These are phyloP conservation scores for Penicillium desertorum DNA, from an alignment of 495 filamentous ascomycete species.

Conservation along the genomic window DNA sequence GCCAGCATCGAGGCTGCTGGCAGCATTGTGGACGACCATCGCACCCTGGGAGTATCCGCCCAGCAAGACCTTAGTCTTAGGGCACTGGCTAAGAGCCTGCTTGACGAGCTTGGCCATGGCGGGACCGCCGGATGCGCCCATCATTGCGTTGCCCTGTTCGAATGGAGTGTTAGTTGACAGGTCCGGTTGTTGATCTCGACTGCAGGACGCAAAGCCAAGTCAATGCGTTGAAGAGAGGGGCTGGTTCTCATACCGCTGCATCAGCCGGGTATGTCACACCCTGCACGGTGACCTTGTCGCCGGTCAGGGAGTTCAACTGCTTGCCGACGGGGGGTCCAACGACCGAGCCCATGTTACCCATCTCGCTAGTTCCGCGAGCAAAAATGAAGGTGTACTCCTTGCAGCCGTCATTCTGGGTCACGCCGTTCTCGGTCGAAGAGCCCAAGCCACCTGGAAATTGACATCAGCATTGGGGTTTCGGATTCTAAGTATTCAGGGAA, in stretches of 20 bases:
- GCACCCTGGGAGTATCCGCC: slow-evolving; percentile 61
- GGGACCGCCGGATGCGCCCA: slow-evolving; percentile 44
- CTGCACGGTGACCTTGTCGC: slow-evolving; percentile 50
- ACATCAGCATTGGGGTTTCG: slow-evolving; percentile 1
- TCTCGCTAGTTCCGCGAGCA: slow-evolving; percentile 57
- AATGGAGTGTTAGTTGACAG: slow-evolving; percentile 3
- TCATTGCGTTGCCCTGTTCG: slow-evolving; percentile 45
- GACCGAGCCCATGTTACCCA: slow-evolving; percentile 58
- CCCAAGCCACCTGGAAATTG: slow-evolving; percentile 12
- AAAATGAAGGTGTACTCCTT: slow-evolving; percentile 56
- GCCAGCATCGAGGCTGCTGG: slow-evolving; percentile 31
- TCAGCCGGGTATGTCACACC: slow-evolving; percentile 55
- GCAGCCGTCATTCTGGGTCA: slow-evolving; percentile 42
- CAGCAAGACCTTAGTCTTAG: slow-evolving; percentile 59
- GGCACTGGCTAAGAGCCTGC: slow-evolving; percentile 51
- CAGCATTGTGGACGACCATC: slow-evolving; percentile 53
- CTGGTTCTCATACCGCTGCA: slow-evolving; percentile 30
- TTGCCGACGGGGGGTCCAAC: slow-evolving; percentile 56
- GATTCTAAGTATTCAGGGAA: background rate
- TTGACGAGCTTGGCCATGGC: slow-evolving; percentile 51
- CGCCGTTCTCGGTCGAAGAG: slow-evolving; percentile 42
- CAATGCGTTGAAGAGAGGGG: background rate
- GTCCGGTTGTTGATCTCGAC: background rate
- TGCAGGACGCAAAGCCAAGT: background rate
- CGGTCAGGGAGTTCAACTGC: slow-evolving; percentile 39